Conservation (phyloP, 768 basidiomycete genomes). For the Lactarius indigo region DNA sequence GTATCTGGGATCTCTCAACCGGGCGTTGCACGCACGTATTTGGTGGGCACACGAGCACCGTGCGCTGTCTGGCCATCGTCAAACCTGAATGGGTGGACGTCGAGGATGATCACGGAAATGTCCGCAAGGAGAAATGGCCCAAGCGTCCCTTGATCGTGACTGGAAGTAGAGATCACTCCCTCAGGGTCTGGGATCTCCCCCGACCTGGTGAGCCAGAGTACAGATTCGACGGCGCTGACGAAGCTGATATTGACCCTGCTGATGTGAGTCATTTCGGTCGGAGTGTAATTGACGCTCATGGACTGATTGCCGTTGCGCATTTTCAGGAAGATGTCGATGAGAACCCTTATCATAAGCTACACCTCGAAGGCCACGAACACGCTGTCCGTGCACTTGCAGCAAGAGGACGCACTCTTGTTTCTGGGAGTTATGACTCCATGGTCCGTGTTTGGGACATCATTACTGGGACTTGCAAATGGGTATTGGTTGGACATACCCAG, state of each 20-base stretch:
- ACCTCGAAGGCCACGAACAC: conserved; percentile 85
- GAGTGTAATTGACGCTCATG: background rate
- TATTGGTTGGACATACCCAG: conserved; percentile 83
- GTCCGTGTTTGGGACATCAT: conserved; percentile 95
- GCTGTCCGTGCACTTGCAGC: conserved; percentile 93
- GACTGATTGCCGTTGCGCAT: conserved; percentile 10
- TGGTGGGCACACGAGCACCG: conserved; percentile 94
- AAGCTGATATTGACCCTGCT: conserved; percentile 56
- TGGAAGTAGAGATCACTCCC: conserved; percentile 63
- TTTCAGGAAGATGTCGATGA: conserved; percentile 58
- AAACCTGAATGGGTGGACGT: conserved; percentile 86
- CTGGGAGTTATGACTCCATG: conserved; percentile 93
- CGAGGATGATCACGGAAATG: conserved; percentile 57
- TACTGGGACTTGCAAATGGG: conserved; percentile 75
- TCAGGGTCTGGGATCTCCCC: conserved; percentile 67
- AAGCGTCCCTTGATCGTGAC: conserved; percentile 71
- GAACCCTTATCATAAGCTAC: conserved; percentile 88
- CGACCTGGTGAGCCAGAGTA: conserved; percentile 73
- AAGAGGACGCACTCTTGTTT: conserved; percentile 83
- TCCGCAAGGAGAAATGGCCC: conserved; percentile 68
- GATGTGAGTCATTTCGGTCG: conserved; percentile 34
- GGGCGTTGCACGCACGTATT: conserved; percentile 90
- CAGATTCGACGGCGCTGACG: conserved; percentile 59
- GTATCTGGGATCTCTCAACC: conserved; percentile 83
- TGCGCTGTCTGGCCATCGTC: conserved; percentile 92